Evolutionary conservation across 2,329 filamentous ascomycete species (phyloP).

Genomic region (Fusarium miscanthi): DNA sequence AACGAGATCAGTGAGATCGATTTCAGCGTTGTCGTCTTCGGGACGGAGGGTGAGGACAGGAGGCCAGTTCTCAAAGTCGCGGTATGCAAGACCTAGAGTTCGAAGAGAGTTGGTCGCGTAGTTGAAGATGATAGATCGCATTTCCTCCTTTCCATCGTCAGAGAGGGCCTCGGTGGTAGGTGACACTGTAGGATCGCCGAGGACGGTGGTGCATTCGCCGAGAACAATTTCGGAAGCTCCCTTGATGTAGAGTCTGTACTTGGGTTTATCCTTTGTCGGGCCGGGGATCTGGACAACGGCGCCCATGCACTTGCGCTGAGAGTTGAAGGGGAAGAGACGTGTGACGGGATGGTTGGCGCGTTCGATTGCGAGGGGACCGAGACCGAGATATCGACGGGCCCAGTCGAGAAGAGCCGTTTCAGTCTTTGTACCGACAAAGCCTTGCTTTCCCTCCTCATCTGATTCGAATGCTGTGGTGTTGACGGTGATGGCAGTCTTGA

Average conservation of each 20-base stretch:
- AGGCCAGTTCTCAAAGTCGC: conserved; percentile 78
- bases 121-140: conserved; percentile 64
- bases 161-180: conserved; percentile 23
- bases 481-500: conserved; percentile 56
- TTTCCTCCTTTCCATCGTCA: conserved; percentile 60
- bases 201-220: conserved; percentile 61
- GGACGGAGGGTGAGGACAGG: conserved; percentile 70
- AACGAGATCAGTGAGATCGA: conserved; percentile 65
- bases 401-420: conserved; percentile 65
- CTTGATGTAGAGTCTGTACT: conserved; percentile 64
- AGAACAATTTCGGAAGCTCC: conserved; percentile 68
- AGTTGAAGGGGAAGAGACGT: conserved; percentile 66
- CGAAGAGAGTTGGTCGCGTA: conserved; percentile 75
- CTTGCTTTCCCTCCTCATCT: conserved; percentile 54
- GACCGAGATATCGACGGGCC: conserved; percentile 60
- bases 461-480: conserved; percentile 68
- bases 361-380: conserved; percentile 57
- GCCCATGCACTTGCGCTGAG: conserved; percentile 66
- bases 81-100: conserved; percentile 78
- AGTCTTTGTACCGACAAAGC: conserved; percentile 66
- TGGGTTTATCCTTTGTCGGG: conserved; percentile 39
- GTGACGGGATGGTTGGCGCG: conserved; percentile 59
- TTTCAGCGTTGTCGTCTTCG: conserved; percentile 58
- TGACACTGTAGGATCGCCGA: conserved; percentile 59
- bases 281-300: conserved; percentile 60